phyloP scores from a whole-genome alignment of 2,329 filamentous ascomycete species.

The Diaporthe vexans region DNA sequence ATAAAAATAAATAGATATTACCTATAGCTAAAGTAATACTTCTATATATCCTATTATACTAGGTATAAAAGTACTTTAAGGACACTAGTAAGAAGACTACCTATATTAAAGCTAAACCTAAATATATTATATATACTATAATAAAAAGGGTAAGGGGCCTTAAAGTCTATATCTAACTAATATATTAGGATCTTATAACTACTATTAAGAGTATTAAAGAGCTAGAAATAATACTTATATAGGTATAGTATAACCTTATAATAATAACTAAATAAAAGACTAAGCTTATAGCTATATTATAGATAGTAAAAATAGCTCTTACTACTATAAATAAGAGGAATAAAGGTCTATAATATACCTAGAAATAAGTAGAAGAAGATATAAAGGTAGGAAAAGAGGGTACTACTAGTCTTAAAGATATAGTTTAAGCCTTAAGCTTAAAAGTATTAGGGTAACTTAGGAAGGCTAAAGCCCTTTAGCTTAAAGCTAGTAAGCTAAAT shows the following conservation, averaged over 20 bases:
- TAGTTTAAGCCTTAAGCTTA: neutral
- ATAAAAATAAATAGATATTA: neutral
- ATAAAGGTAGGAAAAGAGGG: neutral
- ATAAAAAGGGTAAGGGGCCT: no score
- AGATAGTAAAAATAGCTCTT: neutral
- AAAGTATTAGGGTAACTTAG: no score
- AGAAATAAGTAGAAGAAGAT: neutral
- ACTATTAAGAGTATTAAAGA: no score
- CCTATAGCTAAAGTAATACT: rapidly evolving
- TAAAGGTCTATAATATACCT: neutral
- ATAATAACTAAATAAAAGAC: neutral
- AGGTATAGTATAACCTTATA: neutral
- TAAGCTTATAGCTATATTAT: no score
- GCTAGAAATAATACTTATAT: no score
- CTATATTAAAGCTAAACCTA: neutral
- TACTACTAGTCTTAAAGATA: neutral
- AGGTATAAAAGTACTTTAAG: neutral
- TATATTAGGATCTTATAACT: no score
- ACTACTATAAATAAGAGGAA: neutral
- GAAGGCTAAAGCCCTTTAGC: no score
- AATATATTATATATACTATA: no score
- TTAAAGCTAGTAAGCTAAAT: no score
- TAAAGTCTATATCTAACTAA: no score
- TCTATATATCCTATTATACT: neutral
- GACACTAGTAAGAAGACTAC: neutral